Conservation (phyloP, 2,329 filamentous ascomycete species). For the Sclerotinia spermophila region DNA sequence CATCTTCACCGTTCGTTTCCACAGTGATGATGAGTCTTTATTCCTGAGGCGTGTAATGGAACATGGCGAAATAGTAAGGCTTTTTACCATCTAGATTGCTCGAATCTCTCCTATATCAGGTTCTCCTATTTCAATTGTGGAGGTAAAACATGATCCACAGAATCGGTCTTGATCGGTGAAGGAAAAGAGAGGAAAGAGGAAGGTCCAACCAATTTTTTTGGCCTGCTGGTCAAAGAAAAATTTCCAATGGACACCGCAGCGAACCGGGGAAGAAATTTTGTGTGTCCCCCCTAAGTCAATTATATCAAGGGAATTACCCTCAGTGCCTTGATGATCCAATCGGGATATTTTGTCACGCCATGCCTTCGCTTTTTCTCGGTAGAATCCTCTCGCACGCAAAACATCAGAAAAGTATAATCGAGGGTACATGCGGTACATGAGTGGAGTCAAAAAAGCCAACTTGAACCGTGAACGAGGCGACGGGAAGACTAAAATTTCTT, state of each 20-base stretch:
- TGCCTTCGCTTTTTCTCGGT: constrained; percentile 6
- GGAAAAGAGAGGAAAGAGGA: not conserved
- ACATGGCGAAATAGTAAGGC: not conserved
- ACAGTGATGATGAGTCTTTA: not conserved
- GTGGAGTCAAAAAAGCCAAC: not conserved
- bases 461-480: not conserved
- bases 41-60: not conserved
- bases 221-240: constrained; percentile 2
- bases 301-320: not conserved
- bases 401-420: constrained; percentile 8
- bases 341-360: constrained; percentile 12
- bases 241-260: not conserved
- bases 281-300: constrained; percentile 6
- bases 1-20: not conserved
- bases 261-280: not conserved
- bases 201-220: not conserved
- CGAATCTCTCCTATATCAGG: not conserved
- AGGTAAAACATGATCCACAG: not conserved
- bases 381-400: not conserved
- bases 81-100: not conserved
- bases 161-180: not conserved
- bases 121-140: not conserved
- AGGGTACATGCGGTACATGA: constrained; percentile 12
- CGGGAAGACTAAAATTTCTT: not conserved
- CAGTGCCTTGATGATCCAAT: not conserved